phyloP scores from a whole-genome alignment of 1,284 basidiomycete genomes.

The Austroboletus olivaceoglutinosus region DNA sequence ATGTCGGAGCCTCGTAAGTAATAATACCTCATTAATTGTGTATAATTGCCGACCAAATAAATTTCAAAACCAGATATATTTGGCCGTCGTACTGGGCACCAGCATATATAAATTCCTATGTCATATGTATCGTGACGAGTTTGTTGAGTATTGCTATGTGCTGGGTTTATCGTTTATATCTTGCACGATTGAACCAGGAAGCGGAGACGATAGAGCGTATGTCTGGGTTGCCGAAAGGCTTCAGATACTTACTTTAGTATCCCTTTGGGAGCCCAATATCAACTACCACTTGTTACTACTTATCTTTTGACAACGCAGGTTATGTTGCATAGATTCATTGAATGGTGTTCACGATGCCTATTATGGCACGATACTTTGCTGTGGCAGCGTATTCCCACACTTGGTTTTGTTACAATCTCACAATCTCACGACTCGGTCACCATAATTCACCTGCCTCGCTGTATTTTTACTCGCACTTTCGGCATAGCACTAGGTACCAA shows the following conservation, averaged over 20 bases:
- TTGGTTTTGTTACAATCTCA: too few species aligned
- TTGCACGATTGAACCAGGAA: constrained; percentile 47
- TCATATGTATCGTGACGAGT: constrained; percentile 51
- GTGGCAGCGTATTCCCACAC: too few species aligned
- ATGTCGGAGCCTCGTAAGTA: constrained; percentile 51
- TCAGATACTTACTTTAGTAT: constrained; percentile 45
- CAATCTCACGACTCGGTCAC: too few species aligned
- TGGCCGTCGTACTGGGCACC: constrained; percentile 40
- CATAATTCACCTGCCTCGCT: too few species aligned
- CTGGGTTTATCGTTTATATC: constrained; percentile 50
- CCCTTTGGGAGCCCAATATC: neutral
- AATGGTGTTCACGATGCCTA: too few species aligned
- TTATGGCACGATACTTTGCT: too few species aligned
- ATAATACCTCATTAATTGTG: too few species aligned
- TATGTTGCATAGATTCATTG: too few species aligned
- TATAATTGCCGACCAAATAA: neutral
- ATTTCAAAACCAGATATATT: constrained; percentile 38
- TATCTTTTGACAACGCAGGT: too few species aligned
- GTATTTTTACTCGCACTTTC: neutral
- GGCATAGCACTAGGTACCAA: neutral
- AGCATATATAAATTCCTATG: constrained; percentile 36
- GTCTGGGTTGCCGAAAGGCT: constrained; percentile 35
- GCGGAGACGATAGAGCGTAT: constrained; percentile 44
- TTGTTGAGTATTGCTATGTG: constrained; percentile 51
- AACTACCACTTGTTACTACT: too few species aligned